Percentiles rank a stretch among this genome's conserved stretches.
Conservation (phyloP, 768 basidiomycete species). For the Leccinum longicurvipes region DNA sequence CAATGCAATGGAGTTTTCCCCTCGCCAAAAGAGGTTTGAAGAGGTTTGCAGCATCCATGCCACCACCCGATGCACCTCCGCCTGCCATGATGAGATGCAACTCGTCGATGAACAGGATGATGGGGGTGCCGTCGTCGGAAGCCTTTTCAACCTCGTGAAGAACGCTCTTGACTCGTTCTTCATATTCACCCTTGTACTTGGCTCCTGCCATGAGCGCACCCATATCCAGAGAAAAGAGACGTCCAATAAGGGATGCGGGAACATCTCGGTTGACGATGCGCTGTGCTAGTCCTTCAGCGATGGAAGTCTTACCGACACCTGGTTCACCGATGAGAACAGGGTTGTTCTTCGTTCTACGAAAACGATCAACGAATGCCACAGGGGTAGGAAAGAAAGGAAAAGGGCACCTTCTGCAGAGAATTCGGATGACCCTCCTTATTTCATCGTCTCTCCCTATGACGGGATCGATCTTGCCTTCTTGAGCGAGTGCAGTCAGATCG, state of each 20-base stretch:
- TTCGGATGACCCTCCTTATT: conserved; percentile 80
- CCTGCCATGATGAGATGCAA: conserved; percentile 93
- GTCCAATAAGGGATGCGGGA: conserved; percentile 66
- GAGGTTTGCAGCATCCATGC: conserved; percentile 92
- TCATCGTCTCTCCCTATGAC: conserved; percentile 93
- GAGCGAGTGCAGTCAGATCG: conserved; percentile 83
- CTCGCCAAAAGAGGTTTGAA: conserved; percentile 91
- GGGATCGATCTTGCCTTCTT: conserved; percentile 93
- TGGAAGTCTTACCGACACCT: conserved; percentile 93
- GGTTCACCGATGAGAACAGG: conserved; percentile 96
- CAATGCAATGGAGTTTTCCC: conserved; percentile 75
- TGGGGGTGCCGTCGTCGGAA: conserved; percentile 65
- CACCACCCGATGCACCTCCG: conserved; percentile 74
- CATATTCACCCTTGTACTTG: conserved; percentile 94
- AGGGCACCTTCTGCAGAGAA: conserved; percentile 70
- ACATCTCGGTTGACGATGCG: conserved; percentile 94
- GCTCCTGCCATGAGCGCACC: conserved; percentile 93
- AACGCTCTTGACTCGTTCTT: conserved; percentile 92
- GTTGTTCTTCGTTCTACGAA: conserved; percentile 86
- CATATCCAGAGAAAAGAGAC: conserved; percentile 88
- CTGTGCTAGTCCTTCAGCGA: conserved; percentile 94
- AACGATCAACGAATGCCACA: conserved; percentile 7
- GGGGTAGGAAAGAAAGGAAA: not conserved
- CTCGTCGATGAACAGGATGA: conserved; percentile 96
- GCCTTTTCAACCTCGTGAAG: conserved; percentile 92